These are phyloP conservation scores for Coniella lustricola DNA, from an alignment of 2,329 filamentous ascomycete species.

Conservation along the genomic window DNA sequence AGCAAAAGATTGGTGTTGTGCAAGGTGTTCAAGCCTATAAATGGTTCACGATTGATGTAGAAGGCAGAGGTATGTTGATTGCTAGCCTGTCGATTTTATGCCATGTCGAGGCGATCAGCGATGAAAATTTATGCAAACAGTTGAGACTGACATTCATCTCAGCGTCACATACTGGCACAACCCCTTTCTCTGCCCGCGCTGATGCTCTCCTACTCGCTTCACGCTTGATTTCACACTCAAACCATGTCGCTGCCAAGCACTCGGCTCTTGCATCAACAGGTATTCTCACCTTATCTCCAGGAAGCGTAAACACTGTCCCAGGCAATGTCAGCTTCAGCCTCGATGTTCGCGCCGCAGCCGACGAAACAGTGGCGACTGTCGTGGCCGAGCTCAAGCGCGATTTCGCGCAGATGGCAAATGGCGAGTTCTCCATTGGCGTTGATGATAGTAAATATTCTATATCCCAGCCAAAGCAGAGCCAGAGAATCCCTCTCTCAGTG, in stretches of 20 bases:
- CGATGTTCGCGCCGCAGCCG: constrained; percentile 56
- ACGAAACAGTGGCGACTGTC: constrained; percentile 49
- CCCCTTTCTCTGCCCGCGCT: constrained; percentile 46
- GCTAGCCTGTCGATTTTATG: neutral
- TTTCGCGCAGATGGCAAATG: constrained; percentile 53
- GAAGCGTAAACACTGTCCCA: constrained; percentile 68
- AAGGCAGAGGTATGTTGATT: constrained; percentile 39
- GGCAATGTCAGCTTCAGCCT: constrained; percentile 60
- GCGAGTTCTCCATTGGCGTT: constrained; percentile 41
- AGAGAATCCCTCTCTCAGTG: constrained; percentile 29
- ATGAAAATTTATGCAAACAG: too few species aligned
- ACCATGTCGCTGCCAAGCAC: constrained; percentile 53
- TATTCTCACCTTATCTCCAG: constrained; percentile 57
- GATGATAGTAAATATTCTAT: too few species aligned
- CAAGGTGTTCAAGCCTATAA: constrained; percentile 67
- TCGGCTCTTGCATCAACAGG: constrained; percentile 62
- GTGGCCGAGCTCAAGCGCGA: constrained; percentile 49
- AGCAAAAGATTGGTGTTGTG: constrained; percentile 62
- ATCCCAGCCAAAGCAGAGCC: too few species aligned
- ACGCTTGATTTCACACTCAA: constrained; percentile 59
- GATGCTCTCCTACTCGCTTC: constrained; percentile 63
- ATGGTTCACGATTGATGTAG: constrained; percentile 63
- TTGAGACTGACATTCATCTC: neutral
- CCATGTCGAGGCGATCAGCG: too few species aligned
- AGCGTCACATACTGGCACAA: constrained; percentile 71